Conservation (phyloP, 345 rosid species). For the Arabis hirsuta region DNA sequence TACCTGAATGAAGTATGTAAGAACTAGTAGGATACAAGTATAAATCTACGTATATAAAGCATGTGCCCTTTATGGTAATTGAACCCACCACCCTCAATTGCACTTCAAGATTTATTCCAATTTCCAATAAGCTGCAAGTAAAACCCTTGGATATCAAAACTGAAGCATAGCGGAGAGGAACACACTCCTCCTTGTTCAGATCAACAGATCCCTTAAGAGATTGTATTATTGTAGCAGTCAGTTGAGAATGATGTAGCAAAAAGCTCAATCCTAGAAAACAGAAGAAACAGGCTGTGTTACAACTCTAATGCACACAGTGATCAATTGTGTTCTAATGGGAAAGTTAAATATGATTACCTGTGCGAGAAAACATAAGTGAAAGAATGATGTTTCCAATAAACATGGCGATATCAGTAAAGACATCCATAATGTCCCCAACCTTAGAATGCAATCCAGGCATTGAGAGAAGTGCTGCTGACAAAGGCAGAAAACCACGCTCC, state of each 20-base stretch:
- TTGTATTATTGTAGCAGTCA: slow-evolving; percentile 69
- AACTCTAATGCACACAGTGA: slow-evolving; percentile 18
- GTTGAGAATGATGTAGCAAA: slow-evolving; percentile 76
- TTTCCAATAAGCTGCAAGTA: slow-evolving; percentile 78
- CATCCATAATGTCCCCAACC: slow-evolving; percentile 56
- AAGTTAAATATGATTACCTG: slow-evolving; percentile 55
- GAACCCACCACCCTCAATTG: slow-evolving; percentile 93
- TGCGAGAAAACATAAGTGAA: slow-evolving; percentile 75
- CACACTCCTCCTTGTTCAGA: slow-evolving; percentile 75
- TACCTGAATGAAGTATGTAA: slow-evolving; percentile 54
- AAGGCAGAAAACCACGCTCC: slow-evolving; percentile 97
- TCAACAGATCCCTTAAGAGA: slow-evolving; percentile 66
- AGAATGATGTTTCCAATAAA: slow-evolving; percentile 79
- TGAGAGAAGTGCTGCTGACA: slow-evolving; percentile 93
- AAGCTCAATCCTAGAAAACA: slow-evolving; percentile 76
- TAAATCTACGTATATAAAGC: slow-evolving; percentile 23
- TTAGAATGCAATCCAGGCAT: slow-evolving; percentile 61
- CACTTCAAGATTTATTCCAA: slow-evolving; percentile 85
- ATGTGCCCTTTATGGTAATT: slow-evolving; percentile 28
- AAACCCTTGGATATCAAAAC: slow-evolving; percentile 84
- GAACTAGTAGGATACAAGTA: slow-evolving; percentile 10
- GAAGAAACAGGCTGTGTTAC: slow-evolving; percentile 27
- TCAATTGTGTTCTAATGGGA: slow-evolving; percentile 15
- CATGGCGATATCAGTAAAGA: slow-evolving; percentile 64
- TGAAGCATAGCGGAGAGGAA: slow-evolving; percentile 89